phyloP scores from a whole-genome alignment of 495 filamentous ascomycete species.

The Halenospora varia region DNA sequence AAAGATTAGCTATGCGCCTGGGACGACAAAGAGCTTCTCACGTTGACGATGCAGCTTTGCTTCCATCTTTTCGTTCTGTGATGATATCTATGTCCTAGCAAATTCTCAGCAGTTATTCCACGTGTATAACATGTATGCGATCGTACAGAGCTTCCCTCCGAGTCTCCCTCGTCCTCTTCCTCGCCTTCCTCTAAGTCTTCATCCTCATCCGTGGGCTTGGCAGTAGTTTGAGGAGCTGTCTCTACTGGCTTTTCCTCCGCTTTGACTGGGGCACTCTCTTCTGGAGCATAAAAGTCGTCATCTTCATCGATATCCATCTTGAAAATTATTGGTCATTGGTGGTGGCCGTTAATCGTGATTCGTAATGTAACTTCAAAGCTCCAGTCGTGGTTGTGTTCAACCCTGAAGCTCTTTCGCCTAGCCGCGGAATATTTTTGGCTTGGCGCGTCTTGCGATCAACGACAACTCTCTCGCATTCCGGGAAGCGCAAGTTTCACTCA shows the following conservation, averaged over 20 bases:
- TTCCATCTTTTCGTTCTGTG: conserved; percentile 75
- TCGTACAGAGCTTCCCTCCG: conserved; percentile 30
- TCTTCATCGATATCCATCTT: conserved; percentile 67
- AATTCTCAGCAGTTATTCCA: conserved; percentile 21
- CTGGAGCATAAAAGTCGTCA: conserved; percentile 62
- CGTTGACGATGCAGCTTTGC: conserved; percentile 65
- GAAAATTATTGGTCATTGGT: conserved; percentile 5
- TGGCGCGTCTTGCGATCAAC: conserved; percentile 4
- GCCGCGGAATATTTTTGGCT: conserved; percentile 12
- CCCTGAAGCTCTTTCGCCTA: conserved; percentile 19
- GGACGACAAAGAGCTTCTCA: conserved; percentile 19
- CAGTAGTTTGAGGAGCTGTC: conserved; percentile 7
- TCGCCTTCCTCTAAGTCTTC: conserved; percentile 63
- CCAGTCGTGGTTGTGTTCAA: background rate
- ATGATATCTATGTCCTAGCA: conserved; percentile 91
- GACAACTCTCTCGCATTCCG: conserved; percentile 2
- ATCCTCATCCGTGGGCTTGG: conserved; percentile 18
- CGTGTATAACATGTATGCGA: no score
- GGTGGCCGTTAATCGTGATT: no score
- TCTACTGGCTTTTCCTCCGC: conserved; percentile 16
- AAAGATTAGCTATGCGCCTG: conserved; percentile 1
- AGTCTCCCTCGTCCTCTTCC: conserved; percentile 65
- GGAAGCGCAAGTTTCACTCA: background rate
- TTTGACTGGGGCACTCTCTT: conserved; percentile 27
- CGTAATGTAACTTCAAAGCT: background rate